Conservation (phyloP, 352 stramenopile genomes). For the Thraustotheca clavata region DNA sequence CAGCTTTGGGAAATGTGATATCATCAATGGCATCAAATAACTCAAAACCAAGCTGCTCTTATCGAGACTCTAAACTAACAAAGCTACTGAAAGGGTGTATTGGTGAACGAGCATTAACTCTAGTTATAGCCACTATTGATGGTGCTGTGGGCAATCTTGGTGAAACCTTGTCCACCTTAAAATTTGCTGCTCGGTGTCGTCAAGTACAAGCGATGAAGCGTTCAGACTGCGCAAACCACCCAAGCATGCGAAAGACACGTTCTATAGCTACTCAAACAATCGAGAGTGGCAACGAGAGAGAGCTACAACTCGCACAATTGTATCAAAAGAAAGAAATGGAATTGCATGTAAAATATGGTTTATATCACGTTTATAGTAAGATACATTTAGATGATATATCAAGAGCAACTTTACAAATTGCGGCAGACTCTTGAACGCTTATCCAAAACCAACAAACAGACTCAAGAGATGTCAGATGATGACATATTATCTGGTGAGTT, state of each 20-base stretch:
- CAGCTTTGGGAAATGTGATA: constrained; percentile 58
- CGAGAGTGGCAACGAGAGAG: constrained; percentile 30
- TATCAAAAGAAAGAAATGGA: constrained; percentile 43
- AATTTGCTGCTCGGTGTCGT: constrained; percentile 62
- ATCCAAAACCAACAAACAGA: background rate
- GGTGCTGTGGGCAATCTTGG: constrained; percentile 40
- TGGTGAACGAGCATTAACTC: constrained; percentile 30
- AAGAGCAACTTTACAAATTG: constrained; percentile 16
- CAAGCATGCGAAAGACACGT: constrained; percentile 25
- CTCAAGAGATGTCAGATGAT: background rate
- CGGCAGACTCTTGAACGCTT: constrained; percentile 5
- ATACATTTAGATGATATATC: constrained; percentile 12
- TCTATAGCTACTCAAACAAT: constrained; percentile 21
- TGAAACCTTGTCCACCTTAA: constrained; percentile 64
- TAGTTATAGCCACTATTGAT: constrained; percentile 61
- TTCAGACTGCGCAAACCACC: background rate
- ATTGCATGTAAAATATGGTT: constrained; percentile 27
- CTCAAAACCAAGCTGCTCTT: constrained; percentile 36
- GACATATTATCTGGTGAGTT: background rate
- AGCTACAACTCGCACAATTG: constrained; percentile 40
- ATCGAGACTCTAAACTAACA: constrained; percentile 64
- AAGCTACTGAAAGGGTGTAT: constrained; percentile 55
- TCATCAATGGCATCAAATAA: constrained; percentile 31
- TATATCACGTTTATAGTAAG: background rate
- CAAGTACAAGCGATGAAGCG: constrained; percentile 28